Percentiles rank a stretch among this genome's conserved stretches.
Evolutionary conservation across 2,329 filamentous ascomycete species (phyloP).

Genomic region (Aspergillus nomiae): DNA sequence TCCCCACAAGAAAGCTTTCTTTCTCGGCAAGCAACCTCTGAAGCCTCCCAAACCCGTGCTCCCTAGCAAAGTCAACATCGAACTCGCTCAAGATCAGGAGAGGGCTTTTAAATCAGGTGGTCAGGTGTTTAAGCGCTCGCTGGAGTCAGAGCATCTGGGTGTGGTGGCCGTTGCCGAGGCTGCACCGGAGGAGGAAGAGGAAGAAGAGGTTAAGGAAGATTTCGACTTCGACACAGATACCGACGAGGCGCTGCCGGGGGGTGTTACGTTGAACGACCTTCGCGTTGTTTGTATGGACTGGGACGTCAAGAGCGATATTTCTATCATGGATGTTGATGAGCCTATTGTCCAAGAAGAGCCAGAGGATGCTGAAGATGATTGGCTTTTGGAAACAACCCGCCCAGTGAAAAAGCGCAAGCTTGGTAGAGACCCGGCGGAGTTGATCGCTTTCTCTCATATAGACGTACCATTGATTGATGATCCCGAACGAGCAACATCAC

Average conservation of each 20-base stretch:
- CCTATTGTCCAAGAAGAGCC: constrained; percentile 22
- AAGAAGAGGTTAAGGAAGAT: constrained; percentile 52
- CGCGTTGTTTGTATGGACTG: constrained; percentile 86
- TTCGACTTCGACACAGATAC: constrained; percentile 58
- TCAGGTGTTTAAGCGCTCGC: constrained; percentile 54
- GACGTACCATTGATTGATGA: constrained; percentile 76
- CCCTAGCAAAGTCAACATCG: constrained; percentile 84
- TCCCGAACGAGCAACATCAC: constrained; percentile 71
- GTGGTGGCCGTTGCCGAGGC: constrained; percentile 51
- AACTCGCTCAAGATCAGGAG: constrained; percentile 83
- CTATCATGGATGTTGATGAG: constrained; percentile 40
- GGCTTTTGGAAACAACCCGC: constrained; percentile 49
- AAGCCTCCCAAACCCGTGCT: constrained; percentile 81
- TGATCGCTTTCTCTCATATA: constrained; percentile 58
- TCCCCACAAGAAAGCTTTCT: constrained; percentile 75
- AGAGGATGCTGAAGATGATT: constrained; percentile 60
- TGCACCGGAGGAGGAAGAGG: constrained; percentile 52
- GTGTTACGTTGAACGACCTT: constrained; percentile 77
- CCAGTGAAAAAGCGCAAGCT: constrained; percentile 69
- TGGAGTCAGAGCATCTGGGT: constrained; percentile 59
- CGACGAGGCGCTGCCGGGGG: constrained; percentile 66
- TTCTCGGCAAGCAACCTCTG: constrained; percentile 73
- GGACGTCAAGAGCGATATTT: constrained; percentile 63
- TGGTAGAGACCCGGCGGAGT: constrained; percentile 46
- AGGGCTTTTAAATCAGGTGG: constrained; percentile 78